Evolutionary conservation across 1,139 yeast genomes (phyloP).

Genomic region (Meyerozyma athensensis): DNA sequence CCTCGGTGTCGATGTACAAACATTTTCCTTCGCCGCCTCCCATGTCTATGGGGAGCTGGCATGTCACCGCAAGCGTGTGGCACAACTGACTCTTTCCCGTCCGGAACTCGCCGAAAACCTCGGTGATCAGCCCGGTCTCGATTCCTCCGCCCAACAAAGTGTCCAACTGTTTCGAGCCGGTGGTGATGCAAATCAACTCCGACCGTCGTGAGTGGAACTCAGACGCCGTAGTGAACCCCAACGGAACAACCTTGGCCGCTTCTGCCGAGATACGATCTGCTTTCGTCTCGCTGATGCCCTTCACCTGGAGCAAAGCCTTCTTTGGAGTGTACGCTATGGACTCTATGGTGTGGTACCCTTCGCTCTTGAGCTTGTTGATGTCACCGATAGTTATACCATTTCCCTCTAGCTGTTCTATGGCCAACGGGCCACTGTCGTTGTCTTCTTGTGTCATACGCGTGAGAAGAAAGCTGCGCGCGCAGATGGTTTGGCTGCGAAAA

Average conservation of each 20-base stretch:
- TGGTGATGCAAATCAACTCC: conserved; percentile 85
- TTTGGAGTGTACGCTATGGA: conserved; percentile 87
- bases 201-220: conserved; percentile 89
- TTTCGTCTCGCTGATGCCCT: conserved; percentile 94
- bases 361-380: conserved; percentile 72
- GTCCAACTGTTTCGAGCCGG: conserved; percentile 93
- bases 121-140: conserved; percentile 96
- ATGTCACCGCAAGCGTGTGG: conserved; percentile 94
- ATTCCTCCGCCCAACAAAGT: conserved; percentile 94
- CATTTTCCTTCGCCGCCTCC: conserved; percentile 99
- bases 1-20: conserved; percentile 93
- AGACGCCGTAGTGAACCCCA: conserved; percentile 97
- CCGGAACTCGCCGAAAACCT: conserved; percentile 94
- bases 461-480: background rate
- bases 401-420: conserved; percentile 55
- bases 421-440: conserved; percentile 42
- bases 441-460: conserved; percentile 17
- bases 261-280: conserved; percentile 81
- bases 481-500: background rate
- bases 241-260: conserved; percentile 83
- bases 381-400: conserved; percentile 84
- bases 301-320: conserved; percentile 67
- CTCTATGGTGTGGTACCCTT: conserved; percentile 87
- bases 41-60: conserved; percentile 94
- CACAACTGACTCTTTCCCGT: conserved; percentile 97